Evolutionary conservation across 2,329 filamentous ascomycete genomes (phyloP).

Genomic region (Fusarium sambucinum): DNA sequence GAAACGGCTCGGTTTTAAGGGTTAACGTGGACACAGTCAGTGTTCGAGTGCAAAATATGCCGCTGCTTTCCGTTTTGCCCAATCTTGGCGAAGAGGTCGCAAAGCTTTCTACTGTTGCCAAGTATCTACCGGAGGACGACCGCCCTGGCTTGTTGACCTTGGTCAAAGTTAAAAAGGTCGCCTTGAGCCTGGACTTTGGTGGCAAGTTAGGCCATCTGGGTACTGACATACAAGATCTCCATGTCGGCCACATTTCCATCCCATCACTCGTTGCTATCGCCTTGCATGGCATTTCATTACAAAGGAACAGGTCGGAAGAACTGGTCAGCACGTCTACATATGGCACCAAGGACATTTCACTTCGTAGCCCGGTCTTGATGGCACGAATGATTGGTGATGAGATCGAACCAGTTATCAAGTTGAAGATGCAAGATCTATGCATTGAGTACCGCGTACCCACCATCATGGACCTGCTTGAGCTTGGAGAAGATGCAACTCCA

Average conservation of each 20-base stretch:
- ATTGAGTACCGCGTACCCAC: conserved; percentile 91
- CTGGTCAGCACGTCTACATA: conserved; percentile 69
- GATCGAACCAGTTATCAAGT: conserved; percentile 88
- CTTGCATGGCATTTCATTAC: conserved; percentile 70
- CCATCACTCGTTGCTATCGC: conserved; percentile 86
- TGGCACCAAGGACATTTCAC: conserved; percentile 46
- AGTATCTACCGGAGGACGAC: conserved; percentile 96
- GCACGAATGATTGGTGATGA: conserved; percentile 92
- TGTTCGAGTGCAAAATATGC: conserved; percentile 70
- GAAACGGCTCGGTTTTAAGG: conserved; percentile 86
- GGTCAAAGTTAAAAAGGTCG: conserved; percentile 72
- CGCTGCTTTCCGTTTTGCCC: conserved; percentile 75
- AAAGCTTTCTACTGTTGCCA: conserved; percentile 86
- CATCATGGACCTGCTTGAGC: conserved; percentile 80
- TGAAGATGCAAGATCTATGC: conserved; percentile 86
- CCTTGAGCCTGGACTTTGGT: conserved; percentile 72
- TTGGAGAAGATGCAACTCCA: conserved; percentile 74
- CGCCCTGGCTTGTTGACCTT: conserved; percentile 88
- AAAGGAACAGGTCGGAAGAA: conserved; percentile 76
- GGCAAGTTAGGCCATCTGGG: conserved; percentile 75
- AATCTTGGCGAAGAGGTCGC: conserved; percentile 82
- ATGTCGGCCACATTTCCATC: conserved; percentile 84
- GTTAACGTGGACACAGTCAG: conserved; percentile 74
- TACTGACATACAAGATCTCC: conserved; percentile 70
- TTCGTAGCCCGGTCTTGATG: conserved; percentile 74